Evolutionary conservation across 2,329 filamentous ascomycete genomes (phyloP).

Genomic region (Emmonsiellopsis sp.): DNA sequence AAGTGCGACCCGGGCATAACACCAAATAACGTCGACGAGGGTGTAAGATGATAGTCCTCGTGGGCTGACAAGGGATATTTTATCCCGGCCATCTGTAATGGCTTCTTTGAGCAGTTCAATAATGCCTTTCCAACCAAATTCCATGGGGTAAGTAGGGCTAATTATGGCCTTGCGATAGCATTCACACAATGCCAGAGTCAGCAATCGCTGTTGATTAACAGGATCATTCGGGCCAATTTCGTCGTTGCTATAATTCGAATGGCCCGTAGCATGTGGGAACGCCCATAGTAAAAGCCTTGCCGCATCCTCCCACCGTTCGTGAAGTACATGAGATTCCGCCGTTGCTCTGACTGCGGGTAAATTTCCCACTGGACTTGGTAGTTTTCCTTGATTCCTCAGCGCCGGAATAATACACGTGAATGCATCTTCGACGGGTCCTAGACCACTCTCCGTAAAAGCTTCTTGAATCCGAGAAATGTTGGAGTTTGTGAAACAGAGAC

Average conservation of each 20-base stretch:
- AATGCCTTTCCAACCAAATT: constrained; percentile 6
- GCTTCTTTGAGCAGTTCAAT: background rate
- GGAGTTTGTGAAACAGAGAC: constrained; percentile 8
- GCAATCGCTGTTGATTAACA: background rate
- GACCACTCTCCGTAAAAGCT: constrained; percentile 15
- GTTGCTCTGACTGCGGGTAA: constrained; percentile 1
- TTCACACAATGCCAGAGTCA: constrained; percentile 6
- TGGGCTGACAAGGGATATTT: background rate
- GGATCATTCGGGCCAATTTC: background rate
- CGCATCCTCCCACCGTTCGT: constrained; percentile 6
- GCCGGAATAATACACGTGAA: constrained; percentile 24
- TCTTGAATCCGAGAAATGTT: constrained; percentile 18
- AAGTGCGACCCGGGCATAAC: constrained; percentile 2
- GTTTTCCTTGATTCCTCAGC: constrained; percentile 6
- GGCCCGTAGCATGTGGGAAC: background rate
- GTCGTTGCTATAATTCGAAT: background rate
- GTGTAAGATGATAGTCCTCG: background rate
- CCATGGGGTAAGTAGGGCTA: background rate
- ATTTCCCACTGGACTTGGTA: background rate
- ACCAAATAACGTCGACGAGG: constrained; percentile 1
- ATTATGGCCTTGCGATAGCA: constrained; percentile 5
- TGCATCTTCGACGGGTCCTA: constrained; percentile 25
- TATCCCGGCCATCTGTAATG: background rate
- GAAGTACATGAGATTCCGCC: background rate
- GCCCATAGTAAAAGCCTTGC: constrained; percentile 4